Conservation (phyloP, 2,329 filamentous ascomycete species). For the Beauveria australis region DNA sequence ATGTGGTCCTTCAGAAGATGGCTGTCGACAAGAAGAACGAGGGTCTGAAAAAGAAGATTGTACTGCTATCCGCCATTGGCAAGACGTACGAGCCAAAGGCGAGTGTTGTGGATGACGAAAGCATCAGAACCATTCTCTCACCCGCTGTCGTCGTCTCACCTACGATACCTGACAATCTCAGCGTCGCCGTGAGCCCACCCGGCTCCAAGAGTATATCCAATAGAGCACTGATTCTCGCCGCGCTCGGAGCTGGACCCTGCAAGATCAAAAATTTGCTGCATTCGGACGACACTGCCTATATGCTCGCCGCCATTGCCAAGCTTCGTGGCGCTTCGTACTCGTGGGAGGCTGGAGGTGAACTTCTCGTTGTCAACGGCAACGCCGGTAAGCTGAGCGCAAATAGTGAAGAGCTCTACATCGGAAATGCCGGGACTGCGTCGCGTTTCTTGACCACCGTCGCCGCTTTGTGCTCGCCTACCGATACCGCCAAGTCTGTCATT, state of each 20-base stretch:
- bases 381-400: slow-evolving; percentile 78
- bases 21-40: slow-evolving; percentile 98
- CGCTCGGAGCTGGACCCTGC: slow-evolving; percentile 77
- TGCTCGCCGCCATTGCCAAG: slow-evolving; percentile 83
- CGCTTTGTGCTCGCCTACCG: slow-evolving; percentile 65
- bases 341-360: slow-evolving; percentile 92
- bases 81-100: slow-evolving; percentile 80
- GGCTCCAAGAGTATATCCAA: slow-evolving; percentile 98
- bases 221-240: slow-evolving; percentile 85
- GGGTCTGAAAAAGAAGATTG: slow-evolving; percentile 89
- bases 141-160: slow-evolving; percentile 67
- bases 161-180: slow-evolving; percentile 56
- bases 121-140: slow-evolving; percentile 76
- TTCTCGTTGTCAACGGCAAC: slow-evolving; percentile 80
- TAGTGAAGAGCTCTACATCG: slow-evolving; percentile 73
- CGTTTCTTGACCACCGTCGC: slow-evolving; percentile 90
- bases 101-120: slow-evolving; percentile 77
- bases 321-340: slow-evolving; percentile 81
- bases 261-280: slow-evolving; percentile 87
- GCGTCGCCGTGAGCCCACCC: slow-evolving; percentile 74
- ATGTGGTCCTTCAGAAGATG: slow-evolving; percentile 85
- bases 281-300: slow-evolving; percentile 94
- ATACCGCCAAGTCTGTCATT: slow-evolving; percentile 56
- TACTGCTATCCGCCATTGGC: slow-evolving; percentile 84
- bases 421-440: slow-evolving; percentile 93